phyloP scores from a whole-genome alignment of 2,329 filamentous ascomycete species.

The Colletotrichum shisoi region DNA sequence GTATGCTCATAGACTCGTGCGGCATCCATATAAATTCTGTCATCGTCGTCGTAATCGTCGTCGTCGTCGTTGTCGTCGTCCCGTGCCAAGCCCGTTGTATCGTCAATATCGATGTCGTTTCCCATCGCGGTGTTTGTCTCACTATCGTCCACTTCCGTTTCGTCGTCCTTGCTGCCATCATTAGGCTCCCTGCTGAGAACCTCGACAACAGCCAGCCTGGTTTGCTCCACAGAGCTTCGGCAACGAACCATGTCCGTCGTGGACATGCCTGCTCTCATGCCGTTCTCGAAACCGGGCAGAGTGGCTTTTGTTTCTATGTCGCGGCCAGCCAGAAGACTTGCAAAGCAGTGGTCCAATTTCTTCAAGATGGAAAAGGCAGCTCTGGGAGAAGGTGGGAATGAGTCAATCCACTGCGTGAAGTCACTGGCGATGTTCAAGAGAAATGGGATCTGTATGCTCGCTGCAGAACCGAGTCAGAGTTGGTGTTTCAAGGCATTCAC shows the following conservation, averaged over 20 bases:
- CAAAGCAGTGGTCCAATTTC: slow-evolving; percentile 86
- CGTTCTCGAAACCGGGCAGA: slow-evolving; percentile 74
- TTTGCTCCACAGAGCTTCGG: slow-evolving; percentile 80
- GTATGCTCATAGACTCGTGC: slow-evolving; percentile 82
- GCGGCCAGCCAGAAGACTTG: slow-evolving; percentile 73
- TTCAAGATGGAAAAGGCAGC: slow-evolving; percentile 74
- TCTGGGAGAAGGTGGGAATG: slow-evolving; percentile 73
- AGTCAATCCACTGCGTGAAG: slow-evolving; percentile 73
- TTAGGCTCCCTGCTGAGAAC: slow-evolving; percentile 62
- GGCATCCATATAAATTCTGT: slow-evolving; percentile 70
- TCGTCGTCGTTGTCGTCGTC: slow-evolving; percentile 56
- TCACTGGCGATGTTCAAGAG: slow-evolving; percentile 79
- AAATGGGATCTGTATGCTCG: slow-evolving; percentile 82
- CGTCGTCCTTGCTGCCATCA: slow-evolving; percentile 41
- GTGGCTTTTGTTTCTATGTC: slow-evolving; percentile 70
- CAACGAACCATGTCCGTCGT: slow-evolving; percentile 87
- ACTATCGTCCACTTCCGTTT: slow-evolving; percentile 47
- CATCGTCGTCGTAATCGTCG: slow-evolving; percentile 57
- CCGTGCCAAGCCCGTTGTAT: slow-evolving; percentile 44
- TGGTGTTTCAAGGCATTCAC: neutral
- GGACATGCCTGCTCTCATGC: slow-evolving; percentile 71
- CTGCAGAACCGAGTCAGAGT: slow-evolving; percentile 52
- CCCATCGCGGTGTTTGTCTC: slow-evolving; percentile 42
- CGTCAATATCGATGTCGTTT: slow-evolving; percentile 51
- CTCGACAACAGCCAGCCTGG: slow-evolving; percentile 74